Percentiles rank a stretch among this genome's conserved stretches.
Conservation (phyloP, 352 stramenopile species). For the Phytophthora megakarya region DNA sequence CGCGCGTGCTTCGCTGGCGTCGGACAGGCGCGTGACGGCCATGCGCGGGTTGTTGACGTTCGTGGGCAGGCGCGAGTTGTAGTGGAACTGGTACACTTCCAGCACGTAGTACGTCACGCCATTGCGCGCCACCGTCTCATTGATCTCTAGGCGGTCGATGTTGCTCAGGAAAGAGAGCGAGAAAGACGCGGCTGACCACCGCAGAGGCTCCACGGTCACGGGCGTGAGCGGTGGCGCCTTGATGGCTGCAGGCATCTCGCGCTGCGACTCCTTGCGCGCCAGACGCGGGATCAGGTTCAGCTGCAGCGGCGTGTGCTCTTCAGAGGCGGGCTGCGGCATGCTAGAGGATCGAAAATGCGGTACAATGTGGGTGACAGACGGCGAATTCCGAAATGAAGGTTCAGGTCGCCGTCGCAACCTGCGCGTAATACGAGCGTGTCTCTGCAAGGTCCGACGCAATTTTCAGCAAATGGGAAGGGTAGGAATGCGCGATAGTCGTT, state of each 20-base stretch:
- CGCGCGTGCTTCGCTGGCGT: constrained; percentile 21
- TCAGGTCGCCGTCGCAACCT: background rate
- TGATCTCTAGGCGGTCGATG: constrained; percentile 63
- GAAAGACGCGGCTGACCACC: constrained; percentile 34
- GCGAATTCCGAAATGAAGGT: constrained; percentile 23
- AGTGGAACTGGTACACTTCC: constrained; percentile 59
- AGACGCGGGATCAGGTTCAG: constrained; percentile 40
- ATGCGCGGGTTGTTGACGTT: constrained; percentile 50
- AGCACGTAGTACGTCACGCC: constrained; percentile 61
- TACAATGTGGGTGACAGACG: constrained; percentile 7
- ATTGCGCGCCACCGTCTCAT: constrained; percentile 43
- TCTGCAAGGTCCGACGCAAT: constrained; percentile 20
- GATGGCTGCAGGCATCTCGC: constrained; percentile 26
- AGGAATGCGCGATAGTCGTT: background rate
- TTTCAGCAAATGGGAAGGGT: constrained; percentile 1
- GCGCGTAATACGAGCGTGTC: constrained; percentile 32
- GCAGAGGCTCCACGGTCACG: constrained; percentile 46
- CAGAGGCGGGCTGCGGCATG: constrained; percentile 24
- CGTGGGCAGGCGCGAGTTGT: constrained; percentile 51
- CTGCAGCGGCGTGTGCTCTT: constrained; percentile 30
- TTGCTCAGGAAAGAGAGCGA: constrained; percentile 54
- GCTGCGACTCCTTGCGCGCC: constrained; percentile 28
- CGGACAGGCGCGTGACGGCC: constrained; percentile 29
- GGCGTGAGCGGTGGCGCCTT: constrained; percentile 44
- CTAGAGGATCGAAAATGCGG: constrained; percentile 7